Evolutionary conservation across 192 early-diverging fungal species (phyloP).

Genomic region (Phycomyces nitens): DNA sequence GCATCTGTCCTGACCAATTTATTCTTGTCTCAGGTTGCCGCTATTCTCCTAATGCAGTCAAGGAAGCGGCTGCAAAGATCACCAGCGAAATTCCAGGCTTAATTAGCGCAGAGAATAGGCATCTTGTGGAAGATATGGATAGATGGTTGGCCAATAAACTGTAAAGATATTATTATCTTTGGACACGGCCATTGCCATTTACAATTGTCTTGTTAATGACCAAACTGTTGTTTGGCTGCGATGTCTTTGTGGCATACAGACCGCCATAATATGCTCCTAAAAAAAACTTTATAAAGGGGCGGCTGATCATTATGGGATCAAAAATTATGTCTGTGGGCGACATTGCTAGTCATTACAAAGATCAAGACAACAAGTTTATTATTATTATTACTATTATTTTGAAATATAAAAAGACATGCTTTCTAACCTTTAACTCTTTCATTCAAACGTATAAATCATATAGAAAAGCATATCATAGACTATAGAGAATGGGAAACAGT

Average conservation of each 20-base stretch:
- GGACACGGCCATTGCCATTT: too few relatives aligned
- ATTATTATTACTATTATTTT: background rate
- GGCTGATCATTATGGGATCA: background rate
- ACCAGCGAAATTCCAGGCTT: slow-evolving; percentile 23
- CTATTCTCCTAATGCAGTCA: slow-evolving; percentile 12
- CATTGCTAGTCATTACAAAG: background rate
- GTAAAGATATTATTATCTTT: slow-evolving; percentile 1
- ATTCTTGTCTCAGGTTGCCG: slow-evolving; percentile 17
- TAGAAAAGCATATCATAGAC: too few relatives aligned
- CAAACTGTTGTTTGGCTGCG: background rate
- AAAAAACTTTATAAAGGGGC: background rate
- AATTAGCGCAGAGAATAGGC: slow-evolving; percentile 18
- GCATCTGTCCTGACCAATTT: background rate
- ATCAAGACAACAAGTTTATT: background rate
- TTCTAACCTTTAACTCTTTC: background rate
- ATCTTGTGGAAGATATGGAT: slow-evolving; percentile 13
- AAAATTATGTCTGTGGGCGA: background rate
- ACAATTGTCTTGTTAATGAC: background rate
- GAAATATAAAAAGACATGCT: background rate
- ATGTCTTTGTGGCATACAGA: background rate
- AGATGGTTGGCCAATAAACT: slow-evolving; percentile 15
- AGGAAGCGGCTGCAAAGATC: slow-evolving; percentile 23
- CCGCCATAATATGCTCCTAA: background rate
- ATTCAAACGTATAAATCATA: background rate
- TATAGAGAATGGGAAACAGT: background rate